Evolutionary conservation across 257 asterid genomes (phyloP), one percentile per base, ranked within the genome.

Genomic region (Nicotiana tabacum): DNA sequence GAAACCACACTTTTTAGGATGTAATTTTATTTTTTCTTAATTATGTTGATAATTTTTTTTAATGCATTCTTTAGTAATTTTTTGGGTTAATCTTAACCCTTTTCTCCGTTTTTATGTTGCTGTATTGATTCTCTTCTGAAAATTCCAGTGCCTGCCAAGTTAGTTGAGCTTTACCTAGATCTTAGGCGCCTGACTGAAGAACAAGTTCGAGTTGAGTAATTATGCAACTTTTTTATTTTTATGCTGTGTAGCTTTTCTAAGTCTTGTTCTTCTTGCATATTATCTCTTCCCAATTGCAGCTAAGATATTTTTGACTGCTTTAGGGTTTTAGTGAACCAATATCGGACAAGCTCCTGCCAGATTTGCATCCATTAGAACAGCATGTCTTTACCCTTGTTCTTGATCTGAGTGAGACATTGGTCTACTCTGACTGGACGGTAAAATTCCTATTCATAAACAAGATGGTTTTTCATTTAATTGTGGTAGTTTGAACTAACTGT

Each of bases 371-470:
- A 61, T 15, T 87, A 89, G 99, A 96, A 90, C 93, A 90, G 67
- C 95, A 92, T 87, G 97, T 92, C 62, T 90, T 91, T 78, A 96
- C 99, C 74, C 89, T 96, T 78, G 98, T 96, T 78, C 97, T 96
- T 53, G 98, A 96, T 89, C 89, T 94, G 56, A 93, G 93, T 77
- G 98, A 96, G 84, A 96, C 98, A 10, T 85, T 96, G 88, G 83
- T 94, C 81, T 90, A 85, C 87, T 90, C 95, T 83, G 98, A 94
- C 77, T 96, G 99, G 99, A 93, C 88, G 93, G 99, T 93, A 86
- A 48, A 76, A 68, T 9, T 51, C 15, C 61, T 9, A 37, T 27
- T 51, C 17, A 6, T 66, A 56, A 66, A 66, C 43, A 24, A 74
- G 27, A 27, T 1, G 16, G 4, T 51, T 27, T 51, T 13, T 37